Evolutionary conservation across 768 basidiomycete genomes (phyloP).

Genomic region (Mycena haematopus): DNA sequence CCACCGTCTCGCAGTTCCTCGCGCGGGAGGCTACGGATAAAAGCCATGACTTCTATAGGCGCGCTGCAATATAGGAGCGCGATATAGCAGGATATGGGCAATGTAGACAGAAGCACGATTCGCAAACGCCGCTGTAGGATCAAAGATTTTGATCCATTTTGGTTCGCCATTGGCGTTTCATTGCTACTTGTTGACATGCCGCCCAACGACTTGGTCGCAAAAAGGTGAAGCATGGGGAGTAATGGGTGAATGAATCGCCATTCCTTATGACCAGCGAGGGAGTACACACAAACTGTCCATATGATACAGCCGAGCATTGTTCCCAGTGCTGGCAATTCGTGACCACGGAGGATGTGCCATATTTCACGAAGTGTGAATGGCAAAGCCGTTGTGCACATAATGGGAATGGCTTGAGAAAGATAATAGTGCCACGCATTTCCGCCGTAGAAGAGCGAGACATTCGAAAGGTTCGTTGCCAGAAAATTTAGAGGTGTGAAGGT

Average conservation of each 20-base stretch:
- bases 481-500: conserved; percentile 87
- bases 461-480: conserved; percentile 79
- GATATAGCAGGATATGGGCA: conserved; percentile 73
- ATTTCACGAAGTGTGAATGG: conserved; percentile 76
- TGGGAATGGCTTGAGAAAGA: conserved; percentile 81
- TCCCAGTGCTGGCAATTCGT: conserved; percentile 39
- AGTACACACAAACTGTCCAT: conserved; percentile 77
- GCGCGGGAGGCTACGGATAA: conserved; percentile 61
- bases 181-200: conserved; percentile 42
- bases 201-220: conserved; percentile 76
- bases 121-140: conserved; percentile 46
- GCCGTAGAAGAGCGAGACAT: conserved; percentile 93
- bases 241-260: conserved; percentile 97
- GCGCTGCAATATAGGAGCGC: conserved; percentile 79
- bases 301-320: conserved; percentile 56
- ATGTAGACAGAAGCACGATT: conserved; percentile 53
- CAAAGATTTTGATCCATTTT: conserved; percentile 27
- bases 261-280: conserved; percentile 91
- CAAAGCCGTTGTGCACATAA: conserved; percentile 74
- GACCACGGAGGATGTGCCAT: conserved; percentile 42
- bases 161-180: conserved; percentile 7
- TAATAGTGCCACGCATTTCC: conserved; percentile 89
- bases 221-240: conserved; percentile 80
- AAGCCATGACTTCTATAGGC: conserved; percentile 78
- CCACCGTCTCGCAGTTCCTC: conserved; percentile 50